These are phyloP conservation scores for Albizia julibrissin DNA, from an alignment of 306 rosid genomes.

Conservation along the genomic window DNA sequence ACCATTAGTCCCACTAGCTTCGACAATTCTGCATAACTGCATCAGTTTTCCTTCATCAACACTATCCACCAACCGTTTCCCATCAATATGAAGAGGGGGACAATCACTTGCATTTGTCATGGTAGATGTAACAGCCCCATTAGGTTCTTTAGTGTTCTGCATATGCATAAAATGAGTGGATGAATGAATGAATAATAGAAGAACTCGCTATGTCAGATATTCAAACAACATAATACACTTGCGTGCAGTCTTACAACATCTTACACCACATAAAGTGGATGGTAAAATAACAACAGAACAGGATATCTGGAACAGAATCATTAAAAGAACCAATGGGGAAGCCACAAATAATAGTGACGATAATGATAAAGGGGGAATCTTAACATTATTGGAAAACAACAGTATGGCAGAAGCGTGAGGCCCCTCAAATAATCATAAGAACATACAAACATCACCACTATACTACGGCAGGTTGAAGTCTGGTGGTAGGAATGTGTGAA, in stretches of 20 bases:
- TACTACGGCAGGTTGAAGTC: not conserved
- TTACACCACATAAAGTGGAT: not conserved
- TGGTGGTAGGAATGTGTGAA: not conserved
- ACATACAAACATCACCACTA: not conserved
- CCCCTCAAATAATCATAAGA: constrained; percentile 7
- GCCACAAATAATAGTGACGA: not conserved
- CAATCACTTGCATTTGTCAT: constrained; percentile 47
- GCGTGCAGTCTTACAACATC: constrained; percentile 15
- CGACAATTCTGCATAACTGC: constrained; percentile 80
- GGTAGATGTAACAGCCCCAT: constrained; percentile 48
- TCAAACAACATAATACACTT: constrained; percentile 4
- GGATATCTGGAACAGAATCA: constrained; percentile 11
- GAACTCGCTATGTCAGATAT: constrained; percentile 13
- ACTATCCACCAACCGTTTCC: constrained; percentile 40
- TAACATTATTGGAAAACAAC: constrained; percentile 23
- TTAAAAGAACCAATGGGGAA: constrained; percentile 13
- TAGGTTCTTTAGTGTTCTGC: constrained; percentile 49
- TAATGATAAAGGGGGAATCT: not conserved
- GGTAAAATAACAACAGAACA: constrained; percentile 23
- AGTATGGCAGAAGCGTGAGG: constrained; percentile 8
- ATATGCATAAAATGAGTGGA: constrained; percentile 41
- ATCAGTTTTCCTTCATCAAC: constrained; percentile 81
- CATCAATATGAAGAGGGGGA: constrained; percentile 51
- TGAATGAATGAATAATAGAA: constrained; percentile 35
- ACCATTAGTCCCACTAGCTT: constrained; percentile 66